Evolutionary conservation across 345 rosid genomes (phyloP).

Genomic region (Aquilaria malaccensis): DNA sequence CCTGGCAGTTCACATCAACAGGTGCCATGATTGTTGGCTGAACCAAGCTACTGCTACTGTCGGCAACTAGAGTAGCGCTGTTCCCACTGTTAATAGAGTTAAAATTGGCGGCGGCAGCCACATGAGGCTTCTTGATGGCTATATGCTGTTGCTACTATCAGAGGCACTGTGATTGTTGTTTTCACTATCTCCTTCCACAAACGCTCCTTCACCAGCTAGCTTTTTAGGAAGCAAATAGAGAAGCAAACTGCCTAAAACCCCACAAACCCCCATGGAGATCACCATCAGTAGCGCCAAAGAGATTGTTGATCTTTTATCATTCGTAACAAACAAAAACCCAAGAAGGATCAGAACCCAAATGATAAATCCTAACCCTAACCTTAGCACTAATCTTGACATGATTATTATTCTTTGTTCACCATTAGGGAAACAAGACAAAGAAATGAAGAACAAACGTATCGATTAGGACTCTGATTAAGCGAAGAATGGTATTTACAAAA

Average conservation of each 20-base stretch:
- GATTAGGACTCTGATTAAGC: too few relatives aligned
- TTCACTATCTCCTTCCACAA: slow-evolving; percentile 37
- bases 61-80: slow-evolving; percentile 16
- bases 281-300: slow-evolving; percentile 18
- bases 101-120: slow-evolving; percentile 17
- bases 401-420: too few relatives aligned
- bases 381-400: slow-evolving; percentile 2
- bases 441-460: too few relatives aligned
- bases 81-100: slow-evolving; percentile 12
- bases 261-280: slow-evolving; percentile 35
- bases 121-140: slow-evolving; percentile 51
- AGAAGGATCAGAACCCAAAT: slow-evolving; percentile 23
- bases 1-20: slow-evolving; percentile 54
- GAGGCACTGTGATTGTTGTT: slow-evolving; percentile 11
- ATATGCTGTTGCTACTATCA: slow-evolving; percentile 7
- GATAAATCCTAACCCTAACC: slow-evolving; percentile 27
- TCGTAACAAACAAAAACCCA: slow-evolving; percentile 1
- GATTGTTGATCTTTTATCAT: neutral
- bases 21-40: slow-evolving; percentile 51
- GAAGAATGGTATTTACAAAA: slow-evolving; percentile 21
- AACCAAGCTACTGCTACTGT: slow-evolving; percentile 11
- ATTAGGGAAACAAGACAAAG: too few relatives aligned
- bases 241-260: slow-evolving; percentile 39
- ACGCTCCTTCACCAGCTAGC: slow-evolving; percentile 58
- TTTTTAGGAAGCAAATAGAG: slow-evolving; percentile 39